These are phyloP conservation scores for Ilex paraguariensis DNA, from an alignment of 305 asterid genomes.

Conservation along the genomic window DNA sequence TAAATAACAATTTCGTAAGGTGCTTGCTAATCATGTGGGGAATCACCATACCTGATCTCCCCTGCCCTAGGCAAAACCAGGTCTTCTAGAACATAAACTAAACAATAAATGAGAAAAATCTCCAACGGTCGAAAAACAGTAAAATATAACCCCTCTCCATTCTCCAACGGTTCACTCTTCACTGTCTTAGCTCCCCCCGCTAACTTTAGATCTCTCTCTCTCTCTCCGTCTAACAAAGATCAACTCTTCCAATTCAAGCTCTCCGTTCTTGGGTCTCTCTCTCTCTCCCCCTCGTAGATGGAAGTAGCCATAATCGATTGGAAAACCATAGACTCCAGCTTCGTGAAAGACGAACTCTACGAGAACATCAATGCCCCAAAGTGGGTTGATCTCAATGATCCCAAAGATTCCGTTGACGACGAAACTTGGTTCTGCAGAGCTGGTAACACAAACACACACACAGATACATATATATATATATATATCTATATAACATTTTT, in stretches of 20 bases:
- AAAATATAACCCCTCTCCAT: slow-evolving; percentile 6
- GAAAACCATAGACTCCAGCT: slow-evolving; percentile 78
- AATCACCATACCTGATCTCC: too few relatives aligned
- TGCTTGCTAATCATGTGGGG: too few relatives aligned
- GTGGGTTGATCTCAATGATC: slow-evolving; percentile 75
- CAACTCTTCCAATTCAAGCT: slow-evolving; percentile 6
- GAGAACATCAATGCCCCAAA: slow-evolving; percentile 93
- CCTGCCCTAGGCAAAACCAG: too few relatives aligned
- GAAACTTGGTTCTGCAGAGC: slow-evolving; percentile 97
- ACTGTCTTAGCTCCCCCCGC: slow-evolving; percentile 23
- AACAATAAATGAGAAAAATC: slow-evolving; percentile 3
- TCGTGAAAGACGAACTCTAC: slow-evolving; percentile 61
- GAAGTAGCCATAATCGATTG: slow-evolving; percentile 89
- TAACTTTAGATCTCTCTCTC: not conserved
- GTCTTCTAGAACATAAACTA: too few relatives aligned
- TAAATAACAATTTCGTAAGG: too few relatives aligned
- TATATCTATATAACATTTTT: slow-evolving; percentile 1
- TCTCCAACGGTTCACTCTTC: slow-evolving; percentile 14
- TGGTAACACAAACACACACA: slow-evolving; percentile 30
- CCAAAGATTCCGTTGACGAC: slow-evolving; percentile 56
- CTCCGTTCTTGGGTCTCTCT: too few relatives aligned
- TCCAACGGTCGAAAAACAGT: slow-evolving; percentile 49
- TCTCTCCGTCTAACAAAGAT: not conserved
- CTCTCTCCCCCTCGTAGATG: slow-evolving; percentile 26
- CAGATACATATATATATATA: not conserved